Conservation (phyloP, 2,329 filamentous ascomycete genomes). For the Emmonsia crescens region DNA sequence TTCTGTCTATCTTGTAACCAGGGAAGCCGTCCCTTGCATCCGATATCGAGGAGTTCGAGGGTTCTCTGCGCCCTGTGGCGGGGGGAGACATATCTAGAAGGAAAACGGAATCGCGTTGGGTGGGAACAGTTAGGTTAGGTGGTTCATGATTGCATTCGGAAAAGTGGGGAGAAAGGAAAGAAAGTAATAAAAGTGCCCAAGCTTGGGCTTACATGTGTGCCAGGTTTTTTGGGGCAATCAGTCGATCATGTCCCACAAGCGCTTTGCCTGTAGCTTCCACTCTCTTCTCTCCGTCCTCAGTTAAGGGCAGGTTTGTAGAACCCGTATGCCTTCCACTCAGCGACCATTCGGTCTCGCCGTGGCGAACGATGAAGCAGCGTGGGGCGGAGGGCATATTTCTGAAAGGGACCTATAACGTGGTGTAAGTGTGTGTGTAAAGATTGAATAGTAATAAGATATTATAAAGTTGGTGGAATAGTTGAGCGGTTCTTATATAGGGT, state of each 20-base stretch:
- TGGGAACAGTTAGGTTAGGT: not conserved
- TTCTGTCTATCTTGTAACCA: constrained; percentile 43
- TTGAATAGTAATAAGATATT: not conserved
- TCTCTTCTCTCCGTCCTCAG: constrained; percentile 66
- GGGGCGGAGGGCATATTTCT: constrained; percentile 42
- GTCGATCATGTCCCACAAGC: constrained; percentile 68
- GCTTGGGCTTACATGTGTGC: constrained; percentile 59
- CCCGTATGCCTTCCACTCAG: constrained; percentile 78
- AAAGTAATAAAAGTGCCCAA: not conserved
- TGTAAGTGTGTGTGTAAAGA: not conserved
- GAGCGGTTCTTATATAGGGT: not conserved
- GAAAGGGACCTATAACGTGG: not conserved
- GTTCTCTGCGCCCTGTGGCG: constrained; percentile 75
- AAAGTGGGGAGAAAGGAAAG: not conserved
- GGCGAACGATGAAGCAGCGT: constrained; percentile 70
- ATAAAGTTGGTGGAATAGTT: not conserved
- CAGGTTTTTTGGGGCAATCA: constrained; percentile 73
- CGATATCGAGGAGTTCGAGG: constrained; percentile 76
- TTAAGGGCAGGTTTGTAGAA: constrained; percentile 74
- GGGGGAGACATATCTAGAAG: constrained; percentile 65
- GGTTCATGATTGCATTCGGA: not conserved
- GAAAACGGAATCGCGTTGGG: not conserved
- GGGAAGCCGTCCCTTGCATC: constrained; percentile 56
- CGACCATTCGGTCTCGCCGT: constrained; percentile 95
- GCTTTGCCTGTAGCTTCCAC: constrained; percentile 68